Evolutionary conservation across 257 asterid genomes (phyloP).

Genomic region (Solanum chiquidenum): DNA sequence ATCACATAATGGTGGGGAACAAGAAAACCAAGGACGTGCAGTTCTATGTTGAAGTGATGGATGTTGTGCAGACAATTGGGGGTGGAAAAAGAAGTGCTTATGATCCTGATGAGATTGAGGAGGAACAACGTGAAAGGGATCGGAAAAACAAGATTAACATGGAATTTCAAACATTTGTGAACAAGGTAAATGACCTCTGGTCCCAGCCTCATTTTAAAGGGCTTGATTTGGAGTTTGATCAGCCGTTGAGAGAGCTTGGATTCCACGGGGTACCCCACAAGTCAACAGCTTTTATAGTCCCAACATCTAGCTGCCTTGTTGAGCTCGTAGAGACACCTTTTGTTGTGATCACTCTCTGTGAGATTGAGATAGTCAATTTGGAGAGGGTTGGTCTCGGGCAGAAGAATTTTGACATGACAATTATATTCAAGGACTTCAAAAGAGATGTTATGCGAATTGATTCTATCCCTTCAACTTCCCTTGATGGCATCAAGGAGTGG

Average conservation of each 20-base stretch:
- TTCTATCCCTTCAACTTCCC: conserved; percentile 14
- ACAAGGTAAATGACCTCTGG: conserved; percentile 19
- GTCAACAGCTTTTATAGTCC: conserved; percentile 15
- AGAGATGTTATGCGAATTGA: conserved; percentile 19
- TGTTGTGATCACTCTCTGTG: conserved; percentile 13
- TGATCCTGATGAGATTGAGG: conserved; percentile 24
- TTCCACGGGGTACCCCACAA: conserved; percentile 23
- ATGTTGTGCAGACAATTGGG: conserved; percentile 14
- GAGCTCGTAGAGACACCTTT: conserved; percentile 17
- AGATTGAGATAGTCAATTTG: conserved; percentile 22
- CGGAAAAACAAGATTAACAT: conserved; percentile 13
- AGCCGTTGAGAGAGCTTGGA: conserved; percentile 19
- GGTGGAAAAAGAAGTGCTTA: conserved; percentile 20
- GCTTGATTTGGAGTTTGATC: conserved; percentile 20
- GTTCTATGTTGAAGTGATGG: conserved; percentile 25
- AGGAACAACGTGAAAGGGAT: conserved; percentile 18
- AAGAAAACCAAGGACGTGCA: conserved; percentile 30
- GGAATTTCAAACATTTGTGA: conserved; percentile 16
- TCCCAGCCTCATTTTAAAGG: conserved; percentile 18
- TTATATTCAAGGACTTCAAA: conserved; percentile 23
- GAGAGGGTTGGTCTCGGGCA: conserved; percentile 21
- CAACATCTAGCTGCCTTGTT: conserved; percentile 16
- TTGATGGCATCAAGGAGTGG: conserved; percentile 25
- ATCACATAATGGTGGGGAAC: conserved; percentile 27
- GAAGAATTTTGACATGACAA: conserved; percentile 23